These are phyloP conservation scores for Neopestalotiopsis clavispora DNA, from an alignment of 2,329 filamentous ascomycete genomes.

Conservation along the genomic window DNA sequence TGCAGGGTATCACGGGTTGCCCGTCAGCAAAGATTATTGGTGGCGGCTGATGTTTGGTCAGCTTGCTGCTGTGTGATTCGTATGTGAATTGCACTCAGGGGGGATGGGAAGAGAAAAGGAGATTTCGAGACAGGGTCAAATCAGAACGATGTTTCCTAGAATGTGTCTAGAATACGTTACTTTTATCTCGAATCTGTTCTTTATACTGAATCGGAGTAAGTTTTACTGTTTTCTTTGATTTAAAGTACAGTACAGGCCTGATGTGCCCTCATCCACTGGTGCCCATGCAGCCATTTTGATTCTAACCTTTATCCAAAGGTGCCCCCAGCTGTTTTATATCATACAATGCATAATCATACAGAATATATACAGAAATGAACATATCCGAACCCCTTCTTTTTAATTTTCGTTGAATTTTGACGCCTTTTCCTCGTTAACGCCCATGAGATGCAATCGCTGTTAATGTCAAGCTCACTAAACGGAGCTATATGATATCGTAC, in stretches of 20 bases:
- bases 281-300: no score
- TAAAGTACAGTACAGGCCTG: neutral
- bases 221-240: neutral
- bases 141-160: no score
- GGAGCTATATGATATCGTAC: constrained; percentile 10
- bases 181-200: no score
- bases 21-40: neutral
- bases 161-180: no score
- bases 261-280: neutral
- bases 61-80: no score
- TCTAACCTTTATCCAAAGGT: neutral
- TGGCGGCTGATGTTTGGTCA: no score
- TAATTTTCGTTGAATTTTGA: neutral
- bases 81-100: no score
- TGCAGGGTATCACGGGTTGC: neutral
- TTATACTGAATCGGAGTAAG: no score
- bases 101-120: no score
- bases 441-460: constrained; percentile 10
- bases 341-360: constrained; percentile 3
- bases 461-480: neutral
- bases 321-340: neutral
- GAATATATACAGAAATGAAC: constrained; percentile 1
- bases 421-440: neutral
- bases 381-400: neutral
- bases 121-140: no score